Base-by-base conservation (phyloP, 176 grass and related monocot genomes). In the Oryza longistaminata region DNA sequence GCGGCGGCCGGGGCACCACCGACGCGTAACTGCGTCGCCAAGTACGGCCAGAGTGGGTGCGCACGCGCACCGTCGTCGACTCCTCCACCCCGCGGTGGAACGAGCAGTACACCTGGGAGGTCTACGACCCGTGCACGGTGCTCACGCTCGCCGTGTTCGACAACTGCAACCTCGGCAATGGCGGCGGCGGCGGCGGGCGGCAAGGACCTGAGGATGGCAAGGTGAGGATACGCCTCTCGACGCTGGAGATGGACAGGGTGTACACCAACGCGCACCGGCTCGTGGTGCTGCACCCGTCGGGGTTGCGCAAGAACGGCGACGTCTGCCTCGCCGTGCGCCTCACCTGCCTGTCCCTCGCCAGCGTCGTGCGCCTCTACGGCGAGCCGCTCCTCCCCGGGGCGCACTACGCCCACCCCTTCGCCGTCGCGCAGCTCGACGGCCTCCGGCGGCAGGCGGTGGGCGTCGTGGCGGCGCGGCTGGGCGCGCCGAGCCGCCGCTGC, bases 31-130 rank as follows among this genome's bases (percentile, higher is more conserved):
- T 94, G 92, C 75, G 83, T 94, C 34, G 94, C 94, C 79, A 97
- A 92, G 83, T 94, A 97, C 86, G 92, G 94, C 19, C 90, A 94
- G 94, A 97, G 78, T 97, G 94, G 94, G 92, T 94, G 27, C 90
- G 94, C 40, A 94, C 94, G 37, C 88, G 92, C 43, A 97, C 94
- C 9, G 78, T 94, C 17, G 64, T 87, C 1, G 77, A 87, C 67
- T 87, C 85, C 22, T 92, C 85, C 80, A 83, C 76, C 66, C 94
- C 90, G 0, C 75, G 73, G 60, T 97, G 94, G 94, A 97, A 97
- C 81, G 94, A 97, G 84, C 94, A 94, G 82, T 97, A 94, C 90
- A 97, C 94, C 11, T 97, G 92, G 92, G 92, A 94, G 73, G 90
- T 97, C 7, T 87, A 92, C 72, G 94, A 97, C 81, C 94, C 83